These are phyloP conservation scores for Lentinus tigrinus DNA, from an alignment of 768 basidiomycete genomes.

Conservation along the genomic window DNA sequence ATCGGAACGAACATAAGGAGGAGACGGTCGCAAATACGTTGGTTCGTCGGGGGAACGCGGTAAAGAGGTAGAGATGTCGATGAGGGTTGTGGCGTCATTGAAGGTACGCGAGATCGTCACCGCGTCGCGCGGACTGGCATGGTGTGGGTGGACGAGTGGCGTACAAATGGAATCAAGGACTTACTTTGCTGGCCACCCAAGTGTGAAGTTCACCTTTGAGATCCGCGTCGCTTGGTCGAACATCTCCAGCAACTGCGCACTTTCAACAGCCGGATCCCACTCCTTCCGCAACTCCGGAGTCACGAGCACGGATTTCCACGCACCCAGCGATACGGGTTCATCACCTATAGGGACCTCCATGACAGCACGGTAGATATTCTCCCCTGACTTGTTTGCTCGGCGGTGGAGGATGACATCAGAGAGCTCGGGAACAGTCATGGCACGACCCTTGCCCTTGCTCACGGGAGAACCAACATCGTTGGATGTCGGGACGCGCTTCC, in stretches of 20 bases:
- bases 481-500: conserved; percentile 73
- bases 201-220: conserved; percentile 83
- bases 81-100: conserved; percentile 75
- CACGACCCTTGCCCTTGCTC: conserved; percentile 63
- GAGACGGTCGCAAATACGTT: conserved; percentile 85
- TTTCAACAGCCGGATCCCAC: conserved; percentile 94
- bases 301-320: conserved; percentile 77
- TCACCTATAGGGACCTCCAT: conserved; percentile 73
- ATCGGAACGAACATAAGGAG: conserved; percentile 89
- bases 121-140: conserved; percentile 80
- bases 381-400: conserved; percentile 63
- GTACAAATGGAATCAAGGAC: conserved; percentile 29
- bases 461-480: conserved; percentile 37
- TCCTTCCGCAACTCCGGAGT: conserved; percentile 87
- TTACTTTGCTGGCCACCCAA: conserved; percentile 97
- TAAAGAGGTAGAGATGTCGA: conserved; percentile 92
- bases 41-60: conserved; percentile 91
- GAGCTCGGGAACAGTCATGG: conserved; percentile 53
- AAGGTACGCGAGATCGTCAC: conserved; percentile 90
- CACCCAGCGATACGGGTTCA: conserved; percentile 59
- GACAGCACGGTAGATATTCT: conserved; percentile 77
- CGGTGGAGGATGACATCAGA: conserved; percentile 79
- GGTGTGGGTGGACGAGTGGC: not conserved
- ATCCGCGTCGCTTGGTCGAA: conserved; percentile 86
- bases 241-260: conserved; percentile 78